Evolutionary conservation across 1,284 basidiomycete genomes (phyloP).

Genomic region (Cerrena zonata): DNA sequence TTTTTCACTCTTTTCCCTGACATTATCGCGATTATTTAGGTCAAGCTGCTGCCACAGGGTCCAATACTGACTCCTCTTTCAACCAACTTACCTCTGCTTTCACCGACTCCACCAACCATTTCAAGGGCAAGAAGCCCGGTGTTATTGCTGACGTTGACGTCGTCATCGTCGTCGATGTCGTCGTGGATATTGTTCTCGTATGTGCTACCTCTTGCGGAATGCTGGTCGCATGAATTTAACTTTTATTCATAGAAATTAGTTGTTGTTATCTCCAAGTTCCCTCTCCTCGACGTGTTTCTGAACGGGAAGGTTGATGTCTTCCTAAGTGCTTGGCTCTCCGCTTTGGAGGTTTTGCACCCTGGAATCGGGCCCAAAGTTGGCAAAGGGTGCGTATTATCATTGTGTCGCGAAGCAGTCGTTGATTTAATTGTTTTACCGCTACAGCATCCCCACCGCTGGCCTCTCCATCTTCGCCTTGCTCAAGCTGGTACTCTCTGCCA

Average conservation of each 20-base stretch:
- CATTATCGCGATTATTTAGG: neutral
- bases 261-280: neutral
- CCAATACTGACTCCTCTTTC: neutral
- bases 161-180: neutral
- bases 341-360: neutral
- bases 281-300: conserved; percentile 3
- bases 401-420: no score
- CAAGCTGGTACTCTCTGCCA: conserved; percentile 5
- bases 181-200: conserved; percentile 1
- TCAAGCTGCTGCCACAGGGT: neutral
- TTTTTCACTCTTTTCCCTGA: neutral
- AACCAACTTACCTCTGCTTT: conserved; percentile 1
- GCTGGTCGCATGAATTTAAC: neutral
- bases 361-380: conserved; percentile 2
- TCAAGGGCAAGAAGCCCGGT: neutral
- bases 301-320: conserved; percentile 6
- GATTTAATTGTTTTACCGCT: no score
- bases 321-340: conserved; percentile 5
- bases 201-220: neutral
- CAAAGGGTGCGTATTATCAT: neutral
- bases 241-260: neutral
- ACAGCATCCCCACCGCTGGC: conserved; percentile 4
- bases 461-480: conserved; percentile 3
- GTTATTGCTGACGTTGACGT: neutral
- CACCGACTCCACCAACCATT: neutral